Conservation (phyloP, 2,329 filamentous ascomycete species). For the Drechmeria coniospora region DNA sequence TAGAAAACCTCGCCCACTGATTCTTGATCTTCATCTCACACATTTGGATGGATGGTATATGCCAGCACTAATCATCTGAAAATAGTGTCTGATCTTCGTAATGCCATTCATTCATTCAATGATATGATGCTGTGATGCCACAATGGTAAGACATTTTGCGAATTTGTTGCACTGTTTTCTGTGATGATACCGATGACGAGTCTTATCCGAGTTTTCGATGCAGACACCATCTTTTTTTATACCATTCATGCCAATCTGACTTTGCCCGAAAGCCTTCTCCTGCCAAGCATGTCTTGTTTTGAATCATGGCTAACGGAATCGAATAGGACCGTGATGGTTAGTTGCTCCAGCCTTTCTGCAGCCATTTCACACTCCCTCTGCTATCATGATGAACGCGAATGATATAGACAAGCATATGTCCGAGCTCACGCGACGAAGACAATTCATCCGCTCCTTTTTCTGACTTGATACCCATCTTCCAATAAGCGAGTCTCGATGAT, state of each 20-base stretch:
- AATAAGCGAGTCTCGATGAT: too few relatives aligned
- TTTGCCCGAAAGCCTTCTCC: conserved; percentile 4
- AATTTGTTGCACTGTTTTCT: conserved; percentile 7
- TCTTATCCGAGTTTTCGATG: conserved; percentile 62
- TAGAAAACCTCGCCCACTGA: conserved; percentile 99
- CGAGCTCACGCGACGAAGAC: conserved; percentile 46
- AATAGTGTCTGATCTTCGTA: conserved; percentile 7
- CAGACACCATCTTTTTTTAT: conserved; percentile 46
- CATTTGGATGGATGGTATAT: background rate
- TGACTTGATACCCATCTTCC: too few relatives aligned
- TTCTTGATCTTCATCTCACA: conserved; percentile 12
- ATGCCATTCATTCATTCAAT: too few relatives aligned
- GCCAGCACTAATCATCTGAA: conserved; percentile 1
- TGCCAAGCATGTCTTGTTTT: background rate
- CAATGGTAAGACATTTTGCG: too few relatives aligned
- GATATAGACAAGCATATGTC: conserved; percentile 97
- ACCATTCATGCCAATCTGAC: conserved; percentile 59
- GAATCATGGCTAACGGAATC: conserved; percentile 8
- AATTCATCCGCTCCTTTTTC: conserved; percentile 17
- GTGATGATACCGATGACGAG: conserved; percentile 55
- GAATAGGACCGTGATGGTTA: conserved; percentile 5
- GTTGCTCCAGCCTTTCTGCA: conserved; percentile 6
- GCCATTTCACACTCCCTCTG: too few relatives aligned
- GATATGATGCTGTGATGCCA: too few relatives aligned
- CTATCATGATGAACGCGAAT: conserved; percentile 76